A percentile compares a stretch with the other conserved stretches of the same genome.
Conservation (phyloP, 805 yeast genomes). For the Candida parachauliodes region DNA sequence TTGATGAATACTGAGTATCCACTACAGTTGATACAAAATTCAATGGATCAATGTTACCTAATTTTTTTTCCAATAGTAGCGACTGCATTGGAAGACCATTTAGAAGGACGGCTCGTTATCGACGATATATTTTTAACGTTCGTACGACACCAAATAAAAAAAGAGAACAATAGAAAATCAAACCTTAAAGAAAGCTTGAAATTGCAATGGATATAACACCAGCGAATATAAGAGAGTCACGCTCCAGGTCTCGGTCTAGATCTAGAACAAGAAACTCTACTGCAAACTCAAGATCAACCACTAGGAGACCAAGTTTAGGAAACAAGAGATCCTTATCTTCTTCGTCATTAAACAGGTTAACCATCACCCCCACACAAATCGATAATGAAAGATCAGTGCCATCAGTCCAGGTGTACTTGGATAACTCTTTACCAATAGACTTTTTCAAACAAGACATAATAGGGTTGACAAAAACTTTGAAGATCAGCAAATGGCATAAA, state of each 20-base stretch:
- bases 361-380: slow-evolving; percentile 23
- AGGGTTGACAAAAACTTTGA: slow-evolving; percentile 56
- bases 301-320: slow-evolving; percentile 32
- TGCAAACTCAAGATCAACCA: slow-evolving; percentile 32
- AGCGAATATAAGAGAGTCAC: slow-evolving; percentile 12
- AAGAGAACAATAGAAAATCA: background rate
- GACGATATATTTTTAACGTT: background rate
- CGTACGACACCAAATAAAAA: slow-evolving; percentile 1
- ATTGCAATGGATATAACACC: slow-evolving; percentile 6
- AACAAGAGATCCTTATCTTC: slow-evolving; percentile 33
- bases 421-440: slow-evolving; percentile 74
- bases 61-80: slow-evolving; percentile 31
- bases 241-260: slow-evolving; percentile 27
- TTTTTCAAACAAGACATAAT: slow-evolving; percentile 81
- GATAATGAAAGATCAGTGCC: slow-evolving; percentile 38
- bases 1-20: slow-evolving; percentile 33
- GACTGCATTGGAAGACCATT: slow-evolving; percentile 38
- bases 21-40: slow-evolving; percentile 34
- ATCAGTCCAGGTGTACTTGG: slow-evolving; percentile 57
- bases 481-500: slow-evolving; percentile 77
- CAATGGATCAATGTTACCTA: slow-evolving; percentile 24
- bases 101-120: background rate
- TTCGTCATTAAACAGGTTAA: slow-evolving; percentile 26
- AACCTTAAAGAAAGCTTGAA: background rate
- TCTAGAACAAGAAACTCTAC: slow-evolving; percentile 30